phyloP scores from a whole-genome alignment of 2,329 filamentous ascomycete species.

The Graphilbum ipis-grandicollis region DNA sequence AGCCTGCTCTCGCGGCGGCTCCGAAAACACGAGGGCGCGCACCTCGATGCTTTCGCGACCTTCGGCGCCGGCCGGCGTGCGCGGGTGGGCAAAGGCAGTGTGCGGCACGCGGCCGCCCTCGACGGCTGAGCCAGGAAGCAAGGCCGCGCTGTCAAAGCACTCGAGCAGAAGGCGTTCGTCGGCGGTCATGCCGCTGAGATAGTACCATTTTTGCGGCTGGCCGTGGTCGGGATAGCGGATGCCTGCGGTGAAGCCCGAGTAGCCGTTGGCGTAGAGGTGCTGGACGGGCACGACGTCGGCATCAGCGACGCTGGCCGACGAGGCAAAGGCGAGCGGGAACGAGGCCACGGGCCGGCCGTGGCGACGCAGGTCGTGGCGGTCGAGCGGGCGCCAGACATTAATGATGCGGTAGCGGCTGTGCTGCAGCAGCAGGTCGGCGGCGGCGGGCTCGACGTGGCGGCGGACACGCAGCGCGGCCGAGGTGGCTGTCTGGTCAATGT shows the following conservation, averaged over 20 bases:
- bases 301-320: constrained; percentile 41
- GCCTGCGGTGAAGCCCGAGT: constrained; percentile 57
- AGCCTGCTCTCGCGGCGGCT: too few species aligned
- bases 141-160: constrained; percentile 54
- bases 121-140: constrained; percentile 29
- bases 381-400: constrained; percentile 66
- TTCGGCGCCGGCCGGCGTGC: constrained; percentile 50
- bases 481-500: constrained; percentile 65
- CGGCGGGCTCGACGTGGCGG: constrained; percentile 43
- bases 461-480: constrained; percentile 51
- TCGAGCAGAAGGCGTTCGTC: constrained; percentile 59
- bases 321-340: constrained; percentile 51
- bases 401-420: constrained; percentile 67
- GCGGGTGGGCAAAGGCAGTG: constrained; percentile 62
- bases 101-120: constrained; percentile 46
- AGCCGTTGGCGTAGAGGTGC: constrained; percentile 51
- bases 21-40: constrained; percentile 70
- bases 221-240: constrained; percentile 40
- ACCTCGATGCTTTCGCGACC: constrained; percentile 82
- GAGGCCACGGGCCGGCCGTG: constrained; percentile 43
- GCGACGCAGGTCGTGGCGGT: too few species aligned
- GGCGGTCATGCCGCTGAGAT: constrained; percentile 61
- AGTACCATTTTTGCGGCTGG: constrained; percentile 67
- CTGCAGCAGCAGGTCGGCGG: constrained; percentile 47
- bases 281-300: constrained; percentile 54